Base-by-base conservation (phyloP, 345 rosid genomes). In the Luvunga scandens region DNA sequence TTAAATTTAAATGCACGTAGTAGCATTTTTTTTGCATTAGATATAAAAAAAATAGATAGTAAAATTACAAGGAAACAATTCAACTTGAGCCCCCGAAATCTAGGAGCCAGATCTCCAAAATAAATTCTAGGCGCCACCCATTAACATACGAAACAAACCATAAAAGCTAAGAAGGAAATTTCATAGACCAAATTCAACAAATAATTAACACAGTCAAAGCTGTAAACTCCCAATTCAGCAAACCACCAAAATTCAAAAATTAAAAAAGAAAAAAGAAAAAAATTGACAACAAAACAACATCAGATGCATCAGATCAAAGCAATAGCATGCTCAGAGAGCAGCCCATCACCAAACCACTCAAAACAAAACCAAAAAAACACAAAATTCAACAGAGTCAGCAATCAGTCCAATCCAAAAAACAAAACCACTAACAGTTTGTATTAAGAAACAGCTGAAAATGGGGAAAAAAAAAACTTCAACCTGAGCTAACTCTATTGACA, bases 401-500 rank as follows among this genome's bases (percentile, higher is more conserved):
- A 79, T 75, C 74, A 60, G 83, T 56, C 63, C 33, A 69, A 77
- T 16, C 72, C 14, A 84, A 48, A n/a, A 22, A 62, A 24, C 65
- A 76, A 48, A 71, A n/a, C 78, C 70, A 66, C 9, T 31, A 67
- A 78, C 24, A 28, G 45, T 24, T 66, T 14, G 21, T 55, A 16
- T 16, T 13, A 36, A 76, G 53, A 81, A 50, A 18, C 67, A 42
- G 36, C 62, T 53, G 57, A 53, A 53, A 53, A 53, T 53, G 28
- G 16, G 27, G 42, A 3, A 73, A 28, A 55, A 4, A 74, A 48
- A 70, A 39, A n/a, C 31, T 45, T 63, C 81, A 81, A 95, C 98
- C 98, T 85, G 96, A 93, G 84, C 84, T 85, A 84, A 76, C 89
- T 84, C 90, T 81, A 73, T 69, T 75, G 65, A 81, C 85, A 86